Evolutionary conservation across 139 green algal species (phyloP), one percentile per base, ranked within the genome.

Genomic region (Micromonas pusilla): DNA sequence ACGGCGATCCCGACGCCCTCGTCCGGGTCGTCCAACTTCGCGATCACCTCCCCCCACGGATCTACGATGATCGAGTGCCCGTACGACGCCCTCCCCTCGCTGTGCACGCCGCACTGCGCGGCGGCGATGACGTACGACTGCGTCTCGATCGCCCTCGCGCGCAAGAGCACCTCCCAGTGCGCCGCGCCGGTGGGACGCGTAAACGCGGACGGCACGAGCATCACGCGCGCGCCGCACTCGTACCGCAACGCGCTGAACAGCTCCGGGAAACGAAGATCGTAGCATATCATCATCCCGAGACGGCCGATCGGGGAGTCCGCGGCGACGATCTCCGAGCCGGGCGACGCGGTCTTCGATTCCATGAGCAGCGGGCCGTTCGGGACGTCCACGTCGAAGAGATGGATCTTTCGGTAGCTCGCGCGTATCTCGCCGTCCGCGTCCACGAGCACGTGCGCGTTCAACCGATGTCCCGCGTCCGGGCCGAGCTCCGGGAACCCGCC

Each of bases 121-220:
- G 93, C 93, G 3, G 93, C 93, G 62, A 97, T 83, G 6, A 96
- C 91, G 78, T 94, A 98, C 60, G 81, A 88, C 86, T 98, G 94
- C 53, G 81, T 92, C 79, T 99, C 95, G 2, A 99, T 92, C 21
- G 95, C 95, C 0, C 95, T 80, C 3, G 95, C 94, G 0, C 93
- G 82, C 79, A 99, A 86, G 74, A 99, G 85, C 52, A 97, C 76
- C 83, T 98, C 91, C 95, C 95, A 99, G 72, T 99, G 95, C 0
- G 84, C 84, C 60, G 83, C 65, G 23, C 84, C 84, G 52, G 84
- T 88, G 23, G 34, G 25, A 25, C 5, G 65, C n/a, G 88, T 92
- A 52, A 94, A 94, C 0, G 90, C 90, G 0, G 82, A 83, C n/a
- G 91, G 90, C 1, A 95, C 83, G 2, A 91, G 62, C 33, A 94